Evolutionary conservation across 139 green algal genomes (phyloP).

Genomic region (Chlamydomonas applanata): DNA sequence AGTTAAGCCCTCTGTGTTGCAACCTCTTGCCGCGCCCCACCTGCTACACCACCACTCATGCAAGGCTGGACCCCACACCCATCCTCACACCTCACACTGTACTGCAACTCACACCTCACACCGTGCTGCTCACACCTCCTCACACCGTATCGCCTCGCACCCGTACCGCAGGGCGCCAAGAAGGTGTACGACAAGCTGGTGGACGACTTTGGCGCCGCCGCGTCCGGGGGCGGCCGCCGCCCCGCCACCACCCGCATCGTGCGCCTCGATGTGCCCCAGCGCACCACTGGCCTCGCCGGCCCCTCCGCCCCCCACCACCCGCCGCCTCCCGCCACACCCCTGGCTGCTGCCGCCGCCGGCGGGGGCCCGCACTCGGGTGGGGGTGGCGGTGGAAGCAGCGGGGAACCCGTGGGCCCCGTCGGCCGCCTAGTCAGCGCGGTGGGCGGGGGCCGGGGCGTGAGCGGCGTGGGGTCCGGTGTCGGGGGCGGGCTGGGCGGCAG

Average conservation of each 20-base stretch:
- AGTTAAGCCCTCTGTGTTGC: no score
- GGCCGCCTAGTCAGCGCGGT: no score
- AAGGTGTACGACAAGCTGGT: conserved; percentile 69
- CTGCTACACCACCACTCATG: no score
- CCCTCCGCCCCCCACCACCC: neutral
- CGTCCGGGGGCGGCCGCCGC: conserved; percentile 8
- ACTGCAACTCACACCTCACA: no score
- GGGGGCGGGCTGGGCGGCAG: neutral
- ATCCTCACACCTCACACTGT: no score
- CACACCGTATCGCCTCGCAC: no score
- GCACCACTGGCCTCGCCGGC: neutral
- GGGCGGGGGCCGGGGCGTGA: neutral
- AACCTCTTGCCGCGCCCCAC: no score
- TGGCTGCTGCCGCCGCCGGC: no score
- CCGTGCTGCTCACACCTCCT: neutral
- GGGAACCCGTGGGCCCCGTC: no score
- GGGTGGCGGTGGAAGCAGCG: no score
- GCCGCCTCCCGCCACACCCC: neutral
- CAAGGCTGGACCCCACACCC: no score
- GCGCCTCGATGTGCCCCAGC: conserved; percentile 16
- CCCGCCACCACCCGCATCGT: conserved; percentile 12
- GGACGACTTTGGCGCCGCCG: conserved; percentile 59
- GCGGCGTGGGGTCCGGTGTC: neutral
- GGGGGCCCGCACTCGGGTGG: no score
- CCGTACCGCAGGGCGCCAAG: conserved; percentile 11